Evolutionary conservation across 768 basidiomycete genomes (phyloP).

Genomic region (Auricularia heimuer): DNA sequence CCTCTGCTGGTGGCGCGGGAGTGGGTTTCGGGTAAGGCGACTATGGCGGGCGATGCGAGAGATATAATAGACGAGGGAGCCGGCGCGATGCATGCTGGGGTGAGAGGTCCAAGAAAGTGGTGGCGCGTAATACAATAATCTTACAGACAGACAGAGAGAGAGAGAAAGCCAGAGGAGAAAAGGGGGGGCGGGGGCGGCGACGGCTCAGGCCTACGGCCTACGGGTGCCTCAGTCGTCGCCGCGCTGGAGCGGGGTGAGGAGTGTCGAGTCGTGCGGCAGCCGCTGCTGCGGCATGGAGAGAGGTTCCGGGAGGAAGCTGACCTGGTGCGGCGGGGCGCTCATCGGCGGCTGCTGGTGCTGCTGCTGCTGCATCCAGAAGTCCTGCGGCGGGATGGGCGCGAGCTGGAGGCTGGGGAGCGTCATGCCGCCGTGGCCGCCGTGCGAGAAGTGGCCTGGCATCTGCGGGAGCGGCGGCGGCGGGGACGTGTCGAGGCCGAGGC

Average conservation of each 20-base stretch:
- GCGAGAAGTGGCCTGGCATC: neutral
- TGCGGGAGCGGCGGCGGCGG: neutral
- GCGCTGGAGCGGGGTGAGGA: conserved; percentile 44
- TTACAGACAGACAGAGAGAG: neutral
- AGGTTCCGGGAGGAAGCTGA: neutral
- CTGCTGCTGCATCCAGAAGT: neutral
- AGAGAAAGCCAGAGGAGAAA: neutral
- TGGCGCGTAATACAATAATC: neutral
- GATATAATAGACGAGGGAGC: neutral
- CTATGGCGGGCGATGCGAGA: neutral
- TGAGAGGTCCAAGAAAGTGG: neutral
- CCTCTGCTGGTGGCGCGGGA: neutral
- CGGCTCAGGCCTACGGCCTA: neutral
- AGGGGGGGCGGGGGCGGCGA: neutral
- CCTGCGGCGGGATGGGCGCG: neutral
- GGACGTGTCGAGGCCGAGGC: neutral
- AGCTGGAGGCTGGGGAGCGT: conserved; percentile 4
- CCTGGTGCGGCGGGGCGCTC: neutral
- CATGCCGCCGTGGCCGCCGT: neutral
- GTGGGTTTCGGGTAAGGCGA: neutral
- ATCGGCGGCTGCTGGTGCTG: neutral
- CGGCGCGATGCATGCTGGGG: neutral
- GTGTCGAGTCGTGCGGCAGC: conserved; percentile 54
- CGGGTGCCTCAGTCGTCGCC: neutral
- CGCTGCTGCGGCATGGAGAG: neutral